Base-by-base conservation (phyloP, 352 stramenopile genomes). In the Phytophthora hibernalis region DNA sequence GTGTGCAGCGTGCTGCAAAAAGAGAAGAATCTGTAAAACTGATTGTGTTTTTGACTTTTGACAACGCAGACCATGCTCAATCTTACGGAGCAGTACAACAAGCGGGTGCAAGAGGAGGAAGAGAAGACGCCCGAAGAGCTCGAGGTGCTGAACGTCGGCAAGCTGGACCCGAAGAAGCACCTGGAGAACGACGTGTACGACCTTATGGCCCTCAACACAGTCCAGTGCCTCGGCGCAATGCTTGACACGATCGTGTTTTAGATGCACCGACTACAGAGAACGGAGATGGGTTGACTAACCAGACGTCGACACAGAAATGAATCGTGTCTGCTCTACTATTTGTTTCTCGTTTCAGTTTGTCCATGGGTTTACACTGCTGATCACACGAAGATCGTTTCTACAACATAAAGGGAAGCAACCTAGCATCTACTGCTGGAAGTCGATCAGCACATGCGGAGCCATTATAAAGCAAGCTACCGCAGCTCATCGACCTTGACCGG, bases 221-320 rank as follows among this genome's bases (percentile, higher is more conserved):
- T 99, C 52, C 98, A 99, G 85, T 99, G 95, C 73, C 85, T 99
- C 44, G 97, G 97, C 18, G 97, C 96, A 9, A 99, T 99, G 97
- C 86, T 99, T 33, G 93, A 99, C 88, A 99, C 97, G 13, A 98
- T 99, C 33, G 96, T 99, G 49, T 99, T 99, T 77, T 99, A 96
- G 59, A 74, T 68, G 18, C 45, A 54, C 51, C 43, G 26, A 49
- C 45, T 62, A 44, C 15, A 71, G 38, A 65, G 54, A 58, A 51
- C 18, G 21, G 60, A 56, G 35, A 33, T 54, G 67, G 40, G 44
- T 35, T 63, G 49, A 48, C 38, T 59, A 68, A 35, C 49, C 35
- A 49, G 55, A 57, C 20, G 43, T 20, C 37, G 56, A 30, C 58
- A 47, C 55, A 57, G 56, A 54, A 54, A 59, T 56, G 43, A 53